Percentiles rank a stretch among this genome's conserved stretches.
phyloP scores from a whole-genome alignment of 2,329 filamentous ascomycete genomes.

The Calonectria multiphialidica region DNA sequence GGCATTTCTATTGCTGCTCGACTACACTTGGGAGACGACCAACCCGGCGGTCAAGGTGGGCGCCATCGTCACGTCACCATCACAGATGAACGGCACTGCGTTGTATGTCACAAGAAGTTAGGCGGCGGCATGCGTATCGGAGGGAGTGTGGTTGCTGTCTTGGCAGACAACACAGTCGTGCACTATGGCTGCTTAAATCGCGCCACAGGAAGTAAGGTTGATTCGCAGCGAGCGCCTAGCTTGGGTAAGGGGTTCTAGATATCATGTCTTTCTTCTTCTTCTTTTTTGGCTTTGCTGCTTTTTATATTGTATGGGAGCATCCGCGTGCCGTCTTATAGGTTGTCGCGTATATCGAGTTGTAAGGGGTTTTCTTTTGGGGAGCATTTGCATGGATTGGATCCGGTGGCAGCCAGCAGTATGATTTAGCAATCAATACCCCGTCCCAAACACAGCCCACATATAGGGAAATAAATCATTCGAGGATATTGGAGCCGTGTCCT shows the following conservation, averaged over 20 bases:
- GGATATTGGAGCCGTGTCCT: not conserved
- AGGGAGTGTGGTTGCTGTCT: constrained; percentile 89
- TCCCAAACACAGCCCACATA: constrained; percentile 28
- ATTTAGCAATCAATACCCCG: constrained; percentile 44
- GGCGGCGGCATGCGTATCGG: constrained; percentile 88
- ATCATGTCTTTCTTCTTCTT: constrained; percentile 25
- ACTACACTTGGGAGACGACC: constrained; percentile 78
- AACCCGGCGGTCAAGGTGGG: constrained; percentile 63
- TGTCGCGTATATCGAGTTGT: constrained; percentile 19
- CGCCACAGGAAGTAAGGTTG: constrained; percentile 53
- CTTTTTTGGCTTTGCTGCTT: constrained; percentile 14
- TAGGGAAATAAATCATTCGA: constrained; percentile 12
- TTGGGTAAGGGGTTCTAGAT: constrained; percentile 54
- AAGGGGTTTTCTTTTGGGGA: constrained; percentile 22
- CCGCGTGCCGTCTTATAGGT: constrained; percentile 15
- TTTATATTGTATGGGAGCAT: constrained; percentile 23
- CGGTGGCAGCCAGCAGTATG: constrained; percentile 32
- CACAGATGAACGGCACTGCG: constrained; percentile 88
- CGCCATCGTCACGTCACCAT: constrained; percentile 80
- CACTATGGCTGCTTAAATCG: constrained; percentile 82
- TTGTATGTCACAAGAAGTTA: constrained; percentile 92
- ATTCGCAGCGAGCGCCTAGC: constrained; percentile 47
- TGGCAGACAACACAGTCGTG: constrained; percentile 85
- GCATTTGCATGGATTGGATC: constrained; percentile 40
- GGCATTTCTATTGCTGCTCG: constrained; percentile 81